Evolutionary conservation across 2,329 filamentous ascomycete genomes (phyloP), one percentile per base, ranked within the genome.

Genomic region (Cladosporium sp.): DNA sequence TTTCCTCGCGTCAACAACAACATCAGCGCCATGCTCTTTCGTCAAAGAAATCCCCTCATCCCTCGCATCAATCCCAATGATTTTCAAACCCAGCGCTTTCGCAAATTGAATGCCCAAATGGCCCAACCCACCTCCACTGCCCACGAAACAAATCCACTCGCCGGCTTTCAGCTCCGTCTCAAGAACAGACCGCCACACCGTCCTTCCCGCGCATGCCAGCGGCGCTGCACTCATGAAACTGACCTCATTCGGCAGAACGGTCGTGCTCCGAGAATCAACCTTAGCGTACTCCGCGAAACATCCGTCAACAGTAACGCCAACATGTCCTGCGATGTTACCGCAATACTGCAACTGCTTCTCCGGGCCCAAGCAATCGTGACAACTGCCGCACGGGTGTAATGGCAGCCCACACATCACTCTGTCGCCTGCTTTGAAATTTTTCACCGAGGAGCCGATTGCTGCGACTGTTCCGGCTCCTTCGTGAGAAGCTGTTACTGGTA

Each of bases 381-480:
- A 87, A 0, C 65, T 62, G 2, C 80, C 80, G 66, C 84, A 87
- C 1, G 78, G 76, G 58, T 81, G 77, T 20, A 81, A 75, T 0
- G 77, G 77, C 12, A 86, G 70, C 15, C 80, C 81, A 56, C 78
- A 81, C 76, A 86, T 82, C 51, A 86, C 80, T 28, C 82, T 73
- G 62, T 84, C 80, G 51, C 83, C 83, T 2, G 70, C 55, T n/a
- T 71, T 66, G 69, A 84, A 82, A 14, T 65, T 66, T 9, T 63
- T 58, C 7, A 79, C 77, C 0, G 70, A 64, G 1, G 66, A 58
- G 2, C 83, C 82, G 3, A 78, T 60, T 1, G 77, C 74, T 7
- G 79, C 79, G 52, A 85, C 76, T 17, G 82, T 83, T 17, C 82
- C 83, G 15, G 80, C 72, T 17, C 82, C 82, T 69, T 86, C 83